phyloP scores from a whole-genome alignment of 768 basidiomycete species.

The Russula brevipes region DNA sequence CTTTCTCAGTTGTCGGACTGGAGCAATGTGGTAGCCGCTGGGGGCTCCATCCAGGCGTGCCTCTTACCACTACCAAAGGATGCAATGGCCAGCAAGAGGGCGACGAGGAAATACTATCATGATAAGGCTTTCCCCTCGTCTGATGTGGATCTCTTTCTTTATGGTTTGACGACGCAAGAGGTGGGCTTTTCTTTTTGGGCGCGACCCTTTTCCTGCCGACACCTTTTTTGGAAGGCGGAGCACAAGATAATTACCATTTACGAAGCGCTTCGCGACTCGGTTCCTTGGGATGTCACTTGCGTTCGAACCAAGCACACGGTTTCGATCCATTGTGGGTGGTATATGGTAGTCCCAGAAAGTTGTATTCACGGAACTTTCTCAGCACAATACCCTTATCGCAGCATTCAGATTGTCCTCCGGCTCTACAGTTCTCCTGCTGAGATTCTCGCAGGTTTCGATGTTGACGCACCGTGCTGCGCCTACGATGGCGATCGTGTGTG shows the following conservation, averaged over 20 bases:
- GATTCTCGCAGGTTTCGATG: conserved; percentile 61
- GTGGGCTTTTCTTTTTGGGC: conserved; percentile 27
- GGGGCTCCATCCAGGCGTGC: conserved; percentile 56
- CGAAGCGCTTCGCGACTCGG: conserved; percentile 58
- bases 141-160: conserved; percentile 60
- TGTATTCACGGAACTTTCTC: background rate
- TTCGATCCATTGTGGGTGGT: conserved; percentile 52
- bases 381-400: conserved; percentile 64
- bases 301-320: conserved; percentile 61
- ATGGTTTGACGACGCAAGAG: conserved; percentile 52
- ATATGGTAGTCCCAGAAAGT: no score
- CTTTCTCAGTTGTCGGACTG: conserved; percentile 55
- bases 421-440: conserved; percentile 61
- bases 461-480: conserved; percentile 58
- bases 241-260: conserved; percentile 54
- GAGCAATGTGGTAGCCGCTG: conserved; percentile 60
- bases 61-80: conserved; percentile 46
- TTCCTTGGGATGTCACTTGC: conserved; percentile 65
- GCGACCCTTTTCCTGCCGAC: background rate
- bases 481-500: conserved; percentile 52
- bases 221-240: conserved; percentile 41
- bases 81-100: conserved; percentile 48
- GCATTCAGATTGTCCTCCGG: conserved; percentile 62
- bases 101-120: conserved; percentile 56
- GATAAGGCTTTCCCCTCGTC: conserved; percentile 51